phyloP scores from a whole-genome alignment of 257 asterid genomes.

The Gentiana macrophylla region DNA sequence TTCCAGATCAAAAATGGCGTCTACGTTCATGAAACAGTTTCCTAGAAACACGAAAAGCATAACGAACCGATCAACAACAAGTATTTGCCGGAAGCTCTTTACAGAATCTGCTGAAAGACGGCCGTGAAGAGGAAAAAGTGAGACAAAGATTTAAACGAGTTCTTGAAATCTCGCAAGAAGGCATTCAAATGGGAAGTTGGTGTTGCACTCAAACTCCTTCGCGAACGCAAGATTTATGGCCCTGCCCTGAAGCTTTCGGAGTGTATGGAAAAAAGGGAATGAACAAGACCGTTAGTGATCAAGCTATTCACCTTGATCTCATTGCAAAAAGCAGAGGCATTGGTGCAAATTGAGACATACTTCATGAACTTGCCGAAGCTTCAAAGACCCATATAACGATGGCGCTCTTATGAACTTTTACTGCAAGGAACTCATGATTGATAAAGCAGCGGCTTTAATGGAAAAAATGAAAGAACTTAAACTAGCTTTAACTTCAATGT shows the following conservation, averaged over 20 bases:
- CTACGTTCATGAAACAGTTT: constrained; percentile 65
- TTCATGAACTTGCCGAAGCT: constrained; percentile 65
- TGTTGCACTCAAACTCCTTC: constrained; percentile 58
- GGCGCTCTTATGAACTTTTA: constrained; percentile 74
- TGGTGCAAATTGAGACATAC: constrained; percentile 46
- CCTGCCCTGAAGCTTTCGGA: constrained; percentile 90
- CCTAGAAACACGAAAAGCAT: constrained; percentile 44
- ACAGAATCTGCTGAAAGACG: constrained; percentile 58
- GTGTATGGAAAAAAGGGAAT: constrained; percentile 68
- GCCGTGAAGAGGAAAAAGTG: constrained; percentile 52
- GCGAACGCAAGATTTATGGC: constrained; percentile 57
- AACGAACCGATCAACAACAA: constrained; percentile 55
- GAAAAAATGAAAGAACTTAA: constrained; percentile 87
- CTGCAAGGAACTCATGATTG: constrained; percentile 68
- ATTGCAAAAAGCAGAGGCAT: constrained; percentile 55
- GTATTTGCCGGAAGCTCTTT: constrained; percentile 73
- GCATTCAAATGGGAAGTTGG: constrained; percentile 95
- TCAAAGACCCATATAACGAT: constrained; percentile 60
- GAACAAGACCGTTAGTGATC: constrained; percentile 82
- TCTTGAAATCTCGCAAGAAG: constrained; percentile 51
- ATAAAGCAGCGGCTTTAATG: constrained; percentile 54
- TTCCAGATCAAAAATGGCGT: constrained; percentile 38
- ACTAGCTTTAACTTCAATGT: constrained; percentile 58
- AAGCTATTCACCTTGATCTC: constrained; percentile 85
- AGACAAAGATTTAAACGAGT: constrained; percentile 54